Conservation (phyloP, 2,329 filamentous ascomycete genomes). For the Aspergillus novoparasiticus region DNA sequence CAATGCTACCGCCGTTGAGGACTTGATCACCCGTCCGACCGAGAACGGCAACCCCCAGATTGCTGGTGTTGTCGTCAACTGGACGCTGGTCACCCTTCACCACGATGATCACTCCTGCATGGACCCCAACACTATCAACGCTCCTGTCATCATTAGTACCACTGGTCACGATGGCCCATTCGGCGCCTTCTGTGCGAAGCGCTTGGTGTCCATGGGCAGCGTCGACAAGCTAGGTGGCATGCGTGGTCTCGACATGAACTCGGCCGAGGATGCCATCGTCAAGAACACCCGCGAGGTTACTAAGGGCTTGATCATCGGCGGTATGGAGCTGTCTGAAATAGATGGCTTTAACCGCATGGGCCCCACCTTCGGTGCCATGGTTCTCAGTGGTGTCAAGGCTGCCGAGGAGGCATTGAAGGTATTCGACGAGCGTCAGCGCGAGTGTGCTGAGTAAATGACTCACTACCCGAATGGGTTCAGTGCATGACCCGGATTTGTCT, state of each 20-base stretch:
- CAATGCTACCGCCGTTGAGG: slow-evolving; percentile 91
- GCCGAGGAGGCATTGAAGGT: slow-evolving; percentile 81
- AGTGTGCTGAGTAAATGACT: slow-evolving; percentile 61
- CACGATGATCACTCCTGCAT: slow-evolving; percentile 92
- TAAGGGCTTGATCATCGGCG: slow-evolving; percentile 86
- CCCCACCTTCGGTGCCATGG: slow-evolving; percentile 89
- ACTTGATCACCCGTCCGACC: slow-evolving; percentile 78
- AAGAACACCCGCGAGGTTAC: slow-evolving; percentile 87
- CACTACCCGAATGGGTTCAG: neutral
- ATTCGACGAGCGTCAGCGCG: slow-evolving; percentile 74
- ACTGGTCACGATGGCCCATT: slow-evolving; percentile 91
- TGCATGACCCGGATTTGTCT: neutral
- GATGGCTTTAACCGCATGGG: slow-evolving; percentile 92
- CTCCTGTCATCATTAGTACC: slow-evolving; percentile 82
- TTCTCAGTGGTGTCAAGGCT: slow-evolving; percentile 82
- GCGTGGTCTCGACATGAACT: slow-evolving; percentile 91
- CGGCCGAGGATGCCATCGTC: slow-evolving; percentile 89
- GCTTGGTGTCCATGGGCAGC: slow-evolving; percentile 83
- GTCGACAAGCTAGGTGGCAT: slow-evolving; percentile 86
- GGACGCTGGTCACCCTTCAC: slow-evolving; percentile 86
- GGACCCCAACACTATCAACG: slow-evolving; percentile 97
- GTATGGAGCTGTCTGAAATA: slow-evolving; percentile 90
- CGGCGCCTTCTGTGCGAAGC: slow-evolving; percentile 88
- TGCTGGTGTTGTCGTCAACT: slow-evolving; percentile 91
- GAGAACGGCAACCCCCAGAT: slow-evolving; percentile 57